Evolutionary conservation across 2,329 filamentous ascomycete species (phyloP).

Genomic region (Fusarium caatingaense): DNA sequence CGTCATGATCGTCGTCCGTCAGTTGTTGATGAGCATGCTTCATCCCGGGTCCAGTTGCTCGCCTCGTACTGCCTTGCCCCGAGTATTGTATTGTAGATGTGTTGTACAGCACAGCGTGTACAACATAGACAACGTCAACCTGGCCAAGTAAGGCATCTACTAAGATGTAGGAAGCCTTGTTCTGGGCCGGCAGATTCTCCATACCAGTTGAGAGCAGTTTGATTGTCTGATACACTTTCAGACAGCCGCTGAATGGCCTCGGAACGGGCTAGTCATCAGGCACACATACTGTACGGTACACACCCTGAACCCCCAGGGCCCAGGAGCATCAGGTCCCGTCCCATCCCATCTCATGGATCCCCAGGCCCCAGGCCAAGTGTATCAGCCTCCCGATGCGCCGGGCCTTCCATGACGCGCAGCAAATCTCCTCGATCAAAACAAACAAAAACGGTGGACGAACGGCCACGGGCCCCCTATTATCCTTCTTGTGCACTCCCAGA

Average conservation of each 20-base stretch:
- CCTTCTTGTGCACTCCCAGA: constrained; percentile 26
- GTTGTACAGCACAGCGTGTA: constrained; percentile 19
- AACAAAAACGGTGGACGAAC: constrained; percentile 43
- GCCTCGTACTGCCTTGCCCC: constrained; percentile 20
- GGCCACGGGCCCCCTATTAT: constrained; percentile 26
- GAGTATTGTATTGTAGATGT: constrained; percentile 8
- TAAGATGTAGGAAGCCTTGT: constrained; percentile 3
- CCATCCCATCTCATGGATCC: constrained; percentile 26
- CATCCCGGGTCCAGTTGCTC: constrained; percentile 34
- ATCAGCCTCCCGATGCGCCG: constrained; percentile 32
- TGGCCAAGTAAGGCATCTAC: constrained; percentile 9
- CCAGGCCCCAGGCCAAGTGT: constrained; percentile 19
- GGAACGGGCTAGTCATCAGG: constrained; percentile 28
- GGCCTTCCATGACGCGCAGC: constrained; percentile 44
- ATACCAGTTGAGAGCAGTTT: constrained; percentile 11
- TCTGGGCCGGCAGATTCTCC: constrained; percentile 9
- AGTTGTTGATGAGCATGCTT: constrained; percentile 33
- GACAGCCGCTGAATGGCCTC: constrained; percentile 31
- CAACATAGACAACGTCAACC: constrained; percentile 27
- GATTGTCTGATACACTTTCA: constrained; percentile 9
- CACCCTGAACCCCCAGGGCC: constrained; percentile 17
- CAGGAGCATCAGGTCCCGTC: constrained; percentile 13
- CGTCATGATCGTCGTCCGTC: constrained; percentile 45
- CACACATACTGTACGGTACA: constrained; percentile 12
- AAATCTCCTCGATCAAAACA: constrained; percentile 48